Evolutionary conservation across 345 rosid species (phyloP), one percentile per base, ranked within the genome.

Genomic region (Salix purpurea): DNA sequence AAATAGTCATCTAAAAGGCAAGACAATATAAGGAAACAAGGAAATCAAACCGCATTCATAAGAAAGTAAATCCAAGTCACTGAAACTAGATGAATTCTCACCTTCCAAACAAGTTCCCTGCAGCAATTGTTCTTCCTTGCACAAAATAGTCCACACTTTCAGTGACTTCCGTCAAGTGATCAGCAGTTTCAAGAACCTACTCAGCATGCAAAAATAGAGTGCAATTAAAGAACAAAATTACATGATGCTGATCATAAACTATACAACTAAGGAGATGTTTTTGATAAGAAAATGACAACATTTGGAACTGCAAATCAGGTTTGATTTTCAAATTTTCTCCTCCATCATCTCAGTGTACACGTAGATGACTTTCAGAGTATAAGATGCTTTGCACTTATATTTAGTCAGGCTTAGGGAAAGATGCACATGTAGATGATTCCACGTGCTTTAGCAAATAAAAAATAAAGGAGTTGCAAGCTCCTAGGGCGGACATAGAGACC

Each of bases 21-120:
- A 74, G 56, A 50, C n/a, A 60, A 23, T 14, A 58, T 3, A 72
- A 39, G 42, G 24, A 3, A 58, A 6, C 61, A n/a, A 5, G 15
- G 34, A 13, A 37, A 21, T 11, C 65, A 46, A 21, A 14, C 9
- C 34, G 0, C 18, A 34, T 23, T 23, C 73, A 21, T 61, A 7
- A 54, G 37, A 48, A 24, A 65, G 19, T 65, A 42, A 62, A 21
- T 18, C 39, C 50, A 77, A 65, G 71, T 56, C 64, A 34, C 70
- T 67, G 72, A 30, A 66, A 68, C 66, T 62, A 71, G 60, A 48
- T 64, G 79, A 54, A 67, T 70, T 67, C 72, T 67, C 72, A 92
- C 99, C 99, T 93, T 77, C 98, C 99, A 84, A 96, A 96, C 83
- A 96, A 83, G 83, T 96, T 96, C 83, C 99, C 99, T 58, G 98